Conservation (phyloP, 768 basidiomycete genomes). For the Megacollybia marginata region DNA sequence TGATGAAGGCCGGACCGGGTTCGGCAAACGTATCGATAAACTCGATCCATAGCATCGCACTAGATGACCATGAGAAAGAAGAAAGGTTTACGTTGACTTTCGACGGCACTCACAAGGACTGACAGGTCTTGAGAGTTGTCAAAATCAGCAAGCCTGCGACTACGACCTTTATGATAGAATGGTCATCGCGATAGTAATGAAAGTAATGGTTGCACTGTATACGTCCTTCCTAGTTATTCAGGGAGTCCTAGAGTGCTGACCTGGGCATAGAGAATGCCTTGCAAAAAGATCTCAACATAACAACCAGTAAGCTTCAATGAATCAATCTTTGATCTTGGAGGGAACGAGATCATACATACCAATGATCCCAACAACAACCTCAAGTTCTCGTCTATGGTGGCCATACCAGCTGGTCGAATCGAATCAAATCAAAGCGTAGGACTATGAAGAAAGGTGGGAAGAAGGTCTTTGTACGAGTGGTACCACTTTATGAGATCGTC, state of each 20-base stretch:
- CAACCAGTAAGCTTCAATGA: constrained; percentile 1
- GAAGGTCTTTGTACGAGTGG: too few relatives aligned
- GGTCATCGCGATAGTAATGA: neutral
- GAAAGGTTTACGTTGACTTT: neutral
- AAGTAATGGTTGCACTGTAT: neutral
- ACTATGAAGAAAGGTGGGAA: too few relatives aligned
- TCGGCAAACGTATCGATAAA: neutral
- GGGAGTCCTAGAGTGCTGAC: neutral
- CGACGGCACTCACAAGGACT: neutral
- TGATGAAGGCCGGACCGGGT: neutral
- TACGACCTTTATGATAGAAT: neutral
- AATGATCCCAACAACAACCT: too few relatives aligned
- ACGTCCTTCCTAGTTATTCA: neutral
- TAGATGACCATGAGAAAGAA: neutral
- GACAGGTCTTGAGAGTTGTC: neutral
- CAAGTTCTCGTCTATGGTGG: too few relatives aligned
- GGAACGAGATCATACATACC: too few relatives aligned
- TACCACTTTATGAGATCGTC: too few relatives aligned
- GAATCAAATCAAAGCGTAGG: too few relatives aligned
- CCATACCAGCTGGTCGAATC: too few relatives aligned
- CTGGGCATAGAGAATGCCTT: neutral
- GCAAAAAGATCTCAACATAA: constrained; percentile 4
- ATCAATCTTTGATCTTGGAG: too few relatives aligned
- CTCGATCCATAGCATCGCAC: neutral
- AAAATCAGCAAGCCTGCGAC: neutral